phyloP scores from a whole-genome alignment of 176 grass and related monocot species.

The Miscanthus lutarioriparius region DNA sequence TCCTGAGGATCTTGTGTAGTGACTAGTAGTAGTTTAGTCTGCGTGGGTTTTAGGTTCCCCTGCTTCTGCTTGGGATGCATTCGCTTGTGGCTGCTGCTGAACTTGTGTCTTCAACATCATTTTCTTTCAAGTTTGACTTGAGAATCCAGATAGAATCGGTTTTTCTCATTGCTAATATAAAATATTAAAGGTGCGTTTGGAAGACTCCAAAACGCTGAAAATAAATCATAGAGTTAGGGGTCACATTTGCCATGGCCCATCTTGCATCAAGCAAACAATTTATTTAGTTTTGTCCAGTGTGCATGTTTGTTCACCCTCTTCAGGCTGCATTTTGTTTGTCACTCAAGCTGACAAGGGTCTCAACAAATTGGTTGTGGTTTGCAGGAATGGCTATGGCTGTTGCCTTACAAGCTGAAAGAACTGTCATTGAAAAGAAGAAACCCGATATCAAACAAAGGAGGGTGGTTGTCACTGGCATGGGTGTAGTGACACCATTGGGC shows the following conservation, averaged over 20 bases:
- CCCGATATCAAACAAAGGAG: constrained; percentile 75
- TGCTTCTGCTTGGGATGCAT: constrained; percentile 34
- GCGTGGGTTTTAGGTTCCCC: background rate
- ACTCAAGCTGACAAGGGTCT: constrained; percentile 16
- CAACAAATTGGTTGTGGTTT: constrained; percentile 36
- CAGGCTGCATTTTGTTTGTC: background rate
- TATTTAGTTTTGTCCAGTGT: constrained; percentile 5
- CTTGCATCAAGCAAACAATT: background rate
- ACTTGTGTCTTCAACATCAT: constrained; percentile 20
- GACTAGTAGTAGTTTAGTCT: background rate
- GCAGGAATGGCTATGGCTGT: constrained; percentile 79
- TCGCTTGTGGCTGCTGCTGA: constrained; percentile 16
- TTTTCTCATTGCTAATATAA: background rate
- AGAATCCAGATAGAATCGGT: constrained; percentile 4
- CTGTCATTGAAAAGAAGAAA: constrained; percentile 62
- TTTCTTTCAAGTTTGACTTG: constrained; percentile 48
- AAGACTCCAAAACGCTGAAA: constrained; percentile 6
- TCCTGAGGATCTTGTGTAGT: constrained; percentile 35
- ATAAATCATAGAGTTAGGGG: constrained; percentile 1
- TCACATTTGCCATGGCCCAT: background rate
- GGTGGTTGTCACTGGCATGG: constrained; percentile 94
- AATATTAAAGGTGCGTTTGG: background rate
- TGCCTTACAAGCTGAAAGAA: constrained; percentile 77
- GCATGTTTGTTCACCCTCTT: constrained; percentile 18
- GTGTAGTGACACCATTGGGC: constrained; percentile 93